Percentiles rank a stretch among this genome's conserved stretches.
These are phyloP conservation scores for Microstegium vimineum DNA, from an alignment of 176 grass and related monocot species.

Conservation along the genomic window DNA sequence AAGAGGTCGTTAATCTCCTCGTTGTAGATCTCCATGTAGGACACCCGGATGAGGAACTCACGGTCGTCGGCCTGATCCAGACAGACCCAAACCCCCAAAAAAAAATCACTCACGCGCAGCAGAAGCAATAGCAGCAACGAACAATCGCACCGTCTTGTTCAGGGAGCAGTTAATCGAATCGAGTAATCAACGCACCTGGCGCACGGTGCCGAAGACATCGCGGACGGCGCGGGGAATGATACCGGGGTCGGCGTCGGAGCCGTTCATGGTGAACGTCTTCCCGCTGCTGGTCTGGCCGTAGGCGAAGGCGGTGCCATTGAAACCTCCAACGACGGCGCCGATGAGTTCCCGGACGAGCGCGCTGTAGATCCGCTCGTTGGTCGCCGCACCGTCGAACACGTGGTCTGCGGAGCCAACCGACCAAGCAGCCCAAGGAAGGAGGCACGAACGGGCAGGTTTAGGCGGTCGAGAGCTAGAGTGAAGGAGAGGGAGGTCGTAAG, in stretches of 20 bases:
- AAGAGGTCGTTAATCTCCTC: conserved; percentile 96
- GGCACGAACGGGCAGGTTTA: not conserved
- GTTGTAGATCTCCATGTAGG: conserved; percentile 99
- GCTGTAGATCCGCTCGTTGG: conserved; percentile 61
- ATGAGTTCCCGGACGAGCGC: conserved; percentile 66
- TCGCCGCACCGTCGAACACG: conserved; percentile 61
- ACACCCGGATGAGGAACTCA: conserved; percentile 87
- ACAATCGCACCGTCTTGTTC: not conserved
- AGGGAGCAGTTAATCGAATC: not conserved
- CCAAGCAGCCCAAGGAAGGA: not conserved
- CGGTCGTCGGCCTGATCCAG: conserved; percentile 46
- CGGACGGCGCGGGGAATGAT: conserved; percentile 75
- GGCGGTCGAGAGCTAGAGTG: not conserved
- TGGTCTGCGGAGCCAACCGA: conserved; percentile 42
- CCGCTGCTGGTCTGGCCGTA: conserved; percentile 98
- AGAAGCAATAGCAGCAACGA: not conserved
- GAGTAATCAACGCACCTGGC: conserved; percentile 33
- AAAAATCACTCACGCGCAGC: not conserved
- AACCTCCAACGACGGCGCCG: conserved; percentile 61
- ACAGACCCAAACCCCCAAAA: conserved; percentile 12
- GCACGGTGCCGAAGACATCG: conserved; percentile 63
- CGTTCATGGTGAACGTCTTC: conserved; percentile 97
- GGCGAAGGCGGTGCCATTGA: conserved; percentile 94
- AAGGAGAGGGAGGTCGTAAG: not conserved
- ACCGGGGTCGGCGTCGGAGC: conserved; percentile 54